Evolutionary conservation across 371 early-diverging fungal genomes (phyloP), one percentile per base, ranked within the genome.

Genomic region (Spraguea lophii): DNA sequence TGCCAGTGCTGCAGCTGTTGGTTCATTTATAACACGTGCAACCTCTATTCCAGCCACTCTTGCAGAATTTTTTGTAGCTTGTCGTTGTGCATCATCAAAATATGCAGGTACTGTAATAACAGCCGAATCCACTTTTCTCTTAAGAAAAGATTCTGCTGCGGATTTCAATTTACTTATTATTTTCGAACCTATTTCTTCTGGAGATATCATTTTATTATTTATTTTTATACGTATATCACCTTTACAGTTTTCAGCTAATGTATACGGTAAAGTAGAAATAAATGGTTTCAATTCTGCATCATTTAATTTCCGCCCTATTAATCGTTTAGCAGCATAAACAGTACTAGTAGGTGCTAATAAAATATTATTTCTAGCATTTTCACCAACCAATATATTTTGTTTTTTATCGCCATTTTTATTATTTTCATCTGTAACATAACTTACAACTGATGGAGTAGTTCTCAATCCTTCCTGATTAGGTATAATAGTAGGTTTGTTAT

Each of bases 61-160:
- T 46, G 88, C 94, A 27, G 95, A 91, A 65, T 87, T 87, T 76
- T 93, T 93, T 59, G 93, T 93, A 9, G 91, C 93, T 69, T 92
- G 89, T 65, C 94, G 82, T 72, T 98, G 95, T 25, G 85, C 80
- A 66, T 93, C 92, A 42, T 80, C 77, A 62, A 88, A 90, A 71
- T 87, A 80, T 42, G 84, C 90, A 32, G 95, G 95, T 52, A 85
- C 81, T 17, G 91, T 88, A 56, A 97, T 72, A 23, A 89, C 95
- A 22, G 90, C 88, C 62, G 85, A 78, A 66, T 78, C 79, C 49
- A 88, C 80, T 46, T 77, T 69, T 68, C 75, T 82, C 40, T 83
- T 81, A 27, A 92, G 71, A 67, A 75, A 85, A 16, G 76, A 76
- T 62, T 89, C 88, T 21, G 88, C 85, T 24, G 82, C 82, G 56